Evolutionary conservation across 2,329 filamentous ascomycete genomes (phyloP).

Genomic region (Didymella pomorum): DNA sequence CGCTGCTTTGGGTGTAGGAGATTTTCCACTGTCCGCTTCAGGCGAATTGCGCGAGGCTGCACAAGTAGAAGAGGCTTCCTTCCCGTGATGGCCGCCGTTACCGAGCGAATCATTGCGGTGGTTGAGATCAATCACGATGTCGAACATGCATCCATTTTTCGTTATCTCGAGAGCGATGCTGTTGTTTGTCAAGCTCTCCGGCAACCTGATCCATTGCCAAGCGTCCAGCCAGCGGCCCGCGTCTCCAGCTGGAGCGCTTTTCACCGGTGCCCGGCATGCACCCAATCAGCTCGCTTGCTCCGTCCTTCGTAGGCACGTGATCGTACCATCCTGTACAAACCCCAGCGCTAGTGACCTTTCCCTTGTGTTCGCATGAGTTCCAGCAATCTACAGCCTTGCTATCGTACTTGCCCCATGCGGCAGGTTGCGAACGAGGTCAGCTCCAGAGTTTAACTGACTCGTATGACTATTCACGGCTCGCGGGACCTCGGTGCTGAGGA

Average conservation of each 20-base stretch:
- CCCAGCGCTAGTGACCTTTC: conserved; percentile 16
- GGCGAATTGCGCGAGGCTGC: conserved; percentile 14
- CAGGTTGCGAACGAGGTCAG: conserved; percentile 24
- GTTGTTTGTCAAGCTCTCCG: neutral
- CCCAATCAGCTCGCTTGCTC: conserved; percentile 4
- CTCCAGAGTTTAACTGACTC: neutral
- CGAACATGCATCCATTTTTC: neutral
- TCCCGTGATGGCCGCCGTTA: neutral
- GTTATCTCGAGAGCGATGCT: neutral
- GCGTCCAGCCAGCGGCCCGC: neutral
- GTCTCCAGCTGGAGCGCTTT: neutral
- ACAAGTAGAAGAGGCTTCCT: neutral
- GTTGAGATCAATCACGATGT: neutral
- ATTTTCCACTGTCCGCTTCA: neutral
- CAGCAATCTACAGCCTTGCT: conserved; percentile 39
- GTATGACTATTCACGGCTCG: neutral
- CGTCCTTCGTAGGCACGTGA: conserved; percentile 26
- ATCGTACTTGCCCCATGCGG: conserved; percentile 34
- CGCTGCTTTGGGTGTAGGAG: conserved; percentile 6
- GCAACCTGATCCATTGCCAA: neutral
- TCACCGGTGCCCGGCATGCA: neutral
- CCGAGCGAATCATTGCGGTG: neutral
- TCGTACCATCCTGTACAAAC: conserved; percentile 24
- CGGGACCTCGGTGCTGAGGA: conserved; percentile 9
- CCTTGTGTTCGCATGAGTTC: conserved; percentile 38